Conservation (phyloP, 1,284 basidiomycete genomes). For the Cutaneotrichosporon sp. region DNA sequence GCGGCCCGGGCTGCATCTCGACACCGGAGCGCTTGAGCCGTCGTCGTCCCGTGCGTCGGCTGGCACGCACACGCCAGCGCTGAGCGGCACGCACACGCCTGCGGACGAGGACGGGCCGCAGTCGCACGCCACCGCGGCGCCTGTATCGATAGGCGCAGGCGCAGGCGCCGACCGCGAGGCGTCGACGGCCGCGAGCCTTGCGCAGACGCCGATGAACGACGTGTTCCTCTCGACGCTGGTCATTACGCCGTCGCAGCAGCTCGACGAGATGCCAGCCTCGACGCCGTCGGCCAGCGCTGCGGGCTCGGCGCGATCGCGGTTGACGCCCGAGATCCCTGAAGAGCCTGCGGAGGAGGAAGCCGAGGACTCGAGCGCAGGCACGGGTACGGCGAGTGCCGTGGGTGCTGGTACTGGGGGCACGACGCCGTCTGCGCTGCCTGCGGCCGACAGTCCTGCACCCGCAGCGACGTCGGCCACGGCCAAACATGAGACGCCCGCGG, state of each 20-base stretch:
- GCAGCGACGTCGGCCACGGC: too few species aligned
- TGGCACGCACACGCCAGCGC: not conserved
- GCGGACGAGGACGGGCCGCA: not conserved
- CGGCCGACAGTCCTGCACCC: too few species aligned
- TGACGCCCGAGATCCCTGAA: slow-evolving; percentile 9
- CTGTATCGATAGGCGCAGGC: slow-evolving; percentile 5
- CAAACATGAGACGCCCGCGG: too few species aligned
- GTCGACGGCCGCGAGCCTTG: slow-evolving; percentile 3
- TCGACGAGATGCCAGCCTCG: not conserved
- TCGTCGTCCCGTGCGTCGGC: not conserved
- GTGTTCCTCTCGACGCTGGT: slow-evolving; percentile 48
- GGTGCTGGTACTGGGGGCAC: too few species aligned
- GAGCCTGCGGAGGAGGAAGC: slow-evolving; percentile 7
- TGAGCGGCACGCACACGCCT: not conserved
- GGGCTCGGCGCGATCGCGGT: not conserved
- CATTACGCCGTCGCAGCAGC: not conserved
- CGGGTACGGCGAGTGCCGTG: too few species aligned
- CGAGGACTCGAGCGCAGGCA: not conserved
- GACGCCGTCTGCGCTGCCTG: too few species aligned
- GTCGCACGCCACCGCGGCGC: slow-evolving; percentile 3
- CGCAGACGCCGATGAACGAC: slow-evolving; percentile 51
- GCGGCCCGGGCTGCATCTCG: not conserved
- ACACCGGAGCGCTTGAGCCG: not conserved
- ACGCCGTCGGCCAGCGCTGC: not conserved
- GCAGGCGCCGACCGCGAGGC: not conserved